phyloP scores from a whole-genome alignment of 202 grass and related monocot genomes.

The Schoenoplectus tabernaemontani region DNA sequence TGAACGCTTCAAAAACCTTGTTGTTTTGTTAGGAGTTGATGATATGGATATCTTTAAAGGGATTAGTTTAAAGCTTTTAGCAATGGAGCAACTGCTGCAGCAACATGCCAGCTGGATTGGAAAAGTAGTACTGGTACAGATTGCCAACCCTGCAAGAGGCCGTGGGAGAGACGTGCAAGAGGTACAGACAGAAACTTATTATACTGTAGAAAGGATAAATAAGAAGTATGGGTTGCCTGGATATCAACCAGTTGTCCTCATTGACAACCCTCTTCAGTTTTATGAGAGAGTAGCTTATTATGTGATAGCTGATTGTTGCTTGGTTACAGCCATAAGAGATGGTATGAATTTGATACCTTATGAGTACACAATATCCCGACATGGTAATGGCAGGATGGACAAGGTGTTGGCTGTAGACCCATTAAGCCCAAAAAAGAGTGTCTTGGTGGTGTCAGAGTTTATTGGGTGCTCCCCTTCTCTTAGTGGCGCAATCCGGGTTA shows the following conservation, averaged over 20 bases:
- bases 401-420: constrained; percentile 16
- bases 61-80: constrained; percentile 51
- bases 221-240: constrained; percentile 26
- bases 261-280: constrained; percentile 32
- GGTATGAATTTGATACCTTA: constrained; percentile 51
- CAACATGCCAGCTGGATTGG: constrained; percentile 43
- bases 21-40: constrained; percentile 45
- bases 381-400: constrained; percentile 28
- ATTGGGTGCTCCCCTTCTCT: constrained; percentile 43
- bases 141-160: constrained; percentile 43
- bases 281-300: constrained; percentile 43
- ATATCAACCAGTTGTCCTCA: constrained; percentile 29
- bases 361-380: constrained; percentile 35
- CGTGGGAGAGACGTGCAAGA: constrained; percentile 39
- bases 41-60: constrained; percentile 67
- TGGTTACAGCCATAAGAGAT: constrained; percentile 42
- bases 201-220: constrained; percentile 35
- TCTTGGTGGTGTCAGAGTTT: constrained; percentile 38
- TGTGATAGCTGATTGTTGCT: constrained; percentile 31
- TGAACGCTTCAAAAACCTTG: constrained; percentile 24
- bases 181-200: constrained; percentile 33
- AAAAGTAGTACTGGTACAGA: constrained; percentile 42
- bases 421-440: constrained; percentile 23
- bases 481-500: constrained; percentile 38
- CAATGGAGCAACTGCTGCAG: constrained; percentile 42